Percentiles rank a stretch among this genome's conserved stretches.
Conservation (phyloP, 2,329 filamentous ascomycete species). For the Mariannaea elegans region DNA sequence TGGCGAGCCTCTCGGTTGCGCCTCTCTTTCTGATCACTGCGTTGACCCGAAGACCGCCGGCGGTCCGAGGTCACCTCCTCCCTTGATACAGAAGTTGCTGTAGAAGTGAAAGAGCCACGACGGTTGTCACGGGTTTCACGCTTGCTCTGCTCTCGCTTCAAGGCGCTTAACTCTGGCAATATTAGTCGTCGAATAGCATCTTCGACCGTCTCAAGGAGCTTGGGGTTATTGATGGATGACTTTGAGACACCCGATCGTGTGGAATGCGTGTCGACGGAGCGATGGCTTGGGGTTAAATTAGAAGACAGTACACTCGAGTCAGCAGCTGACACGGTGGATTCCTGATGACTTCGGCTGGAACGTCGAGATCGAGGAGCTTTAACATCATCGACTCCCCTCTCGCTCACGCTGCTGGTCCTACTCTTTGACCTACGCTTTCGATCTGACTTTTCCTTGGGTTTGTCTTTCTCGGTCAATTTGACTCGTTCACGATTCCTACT, state of each 20-base stretch:
- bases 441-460: slow-evolving; percentile 59
- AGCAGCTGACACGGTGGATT: slow-evolving; percentile 61
- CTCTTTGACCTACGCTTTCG: slow-evolving; percentile 58
- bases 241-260: slow-evolving; percentile 61
- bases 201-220: slow-evolving; percentile 88
- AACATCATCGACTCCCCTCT: slow-evolving; percentile 57
- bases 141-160: slow-evolving; percentile 90
- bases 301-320: slow-evolving; percentile 66
- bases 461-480: slow-evolving; percentile 52
- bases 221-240: slow-evolving; percentile 91
- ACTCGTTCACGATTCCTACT: slow-evolving; percentile 55
- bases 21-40: slow-evolving; percentile 54
- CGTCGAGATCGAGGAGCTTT: slow-evolving; percentile 56
- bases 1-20: slow-evolving; percentile 65
- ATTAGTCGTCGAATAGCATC: slow-evolving; percentile 91
- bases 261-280: slow-evolving; percentile 64
- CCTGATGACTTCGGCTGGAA: slow-evolving; percentile 61
- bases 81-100: slow-evolving; percentile 61
- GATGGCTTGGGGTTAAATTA: slow-evolving; percentile 62
- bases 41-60: slow-evolving; percentile 69
- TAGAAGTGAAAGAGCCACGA: slow-evolving; percentile 70
- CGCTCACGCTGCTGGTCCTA: slow-evolving; percentile 58
- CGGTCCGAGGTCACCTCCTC: slow-evolving; percentile 67
- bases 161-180: slow-evolving; percentile 86
- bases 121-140: slow-evolving; percentile 75